Evolutionary conservation across 441 rosid species (phyloP), one percentile per base, ranked within the genome.

Genomic region (Mallotus japonicus): DNA sequence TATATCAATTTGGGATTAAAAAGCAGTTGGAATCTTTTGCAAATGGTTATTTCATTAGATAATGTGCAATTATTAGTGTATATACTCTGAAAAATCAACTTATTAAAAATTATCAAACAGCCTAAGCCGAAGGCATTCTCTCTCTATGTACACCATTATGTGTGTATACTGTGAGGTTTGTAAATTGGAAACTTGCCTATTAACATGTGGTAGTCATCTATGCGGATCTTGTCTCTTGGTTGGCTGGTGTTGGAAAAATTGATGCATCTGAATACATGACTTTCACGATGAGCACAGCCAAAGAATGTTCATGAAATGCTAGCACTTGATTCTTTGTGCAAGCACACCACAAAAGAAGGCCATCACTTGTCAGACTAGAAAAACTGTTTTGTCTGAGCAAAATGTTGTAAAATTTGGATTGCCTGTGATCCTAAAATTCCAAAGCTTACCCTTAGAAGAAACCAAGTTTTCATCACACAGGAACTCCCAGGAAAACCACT

Each of bases 401-500:
- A 90, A 95, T 54, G 79, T 81, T 63, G 87, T 79, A 65, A 88
- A 77, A 83, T 87, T 86, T 67, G 88, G 69, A 77, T 76, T 79
- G 63, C 75, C 80, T 16, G 62, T 57, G 75, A 89, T 86, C 77
- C 79, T 80, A 51, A 85, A 89, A 64, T 84, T 86, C 94, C 92
- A 89, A 44, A 89, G 76, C 71, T 85, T 83, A 24, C 89, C 89
- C 4, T 76, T 79, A 1, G 83, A 77, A 22, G 85, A 74, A 70
- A 85, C 84, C 78, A 84, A 63, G 73, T 87, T 77, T 71, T 83
- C 85, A 42, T 76, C 81, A 56, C 89, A 85, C 55, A 87, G 72
- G 73, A 86, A 86, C 80, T 85, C 89, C 83, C 81, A 67, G 22
- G 92, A 87, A 72, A 76, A 89, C 70, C 82, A 37, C 88, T 82